phyloP scores from a whole-genome alignment of 768 basidiomycete species.

The Trametes coccinea region DNA sequence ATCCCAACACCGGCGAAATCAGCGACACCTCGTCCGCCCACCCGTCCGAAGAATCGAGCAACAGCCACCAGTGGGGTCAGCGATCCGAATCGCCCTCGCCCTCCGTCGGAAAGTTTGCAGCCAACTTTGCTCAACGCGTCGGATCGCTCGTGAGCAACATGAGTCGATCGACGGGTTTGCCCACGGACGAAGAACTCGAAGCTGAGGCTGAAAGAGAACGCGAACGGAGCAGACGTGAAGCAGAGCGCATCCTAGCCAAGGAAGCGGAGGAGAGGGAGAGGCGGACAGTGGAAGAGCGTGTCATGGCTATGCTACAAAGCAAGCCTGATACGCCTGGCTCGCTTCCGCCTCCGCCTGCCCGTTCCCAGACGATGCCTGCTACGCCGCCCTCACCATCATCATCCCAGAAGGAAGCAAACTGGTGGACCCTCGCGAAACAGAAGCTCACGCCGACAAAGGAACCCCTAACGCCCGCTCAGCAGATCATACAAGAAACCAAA shows the following conservation, averaged over 20 bases:
- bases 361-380: conserved; percentile 46
- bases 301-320: conserved; percentile 73
- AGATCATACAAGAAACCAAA: conserved; percentile 75
- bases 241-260: conserved; percentile 69
- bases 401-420: conserved; percentile 66
- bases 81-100: conserved; percentile 65
- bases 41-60: conserved; percentile 43
- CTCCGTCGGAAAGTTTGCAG: conserved; percentile 72
- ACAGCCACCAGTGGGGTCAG: conserved; percentile 41
- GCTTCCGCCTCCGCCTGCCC: conserved; percentile 58
- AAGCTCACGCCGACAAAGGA: conserved; percentile 80
- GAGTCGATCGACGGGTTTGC: conserved; percentile 41
- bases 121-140: conserved; percentile 75
- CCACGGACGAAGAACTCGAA: conserved; percentile 77
- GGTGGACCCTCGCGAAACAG: conserved; percentile 79
- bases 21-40: conserved; percentile 33
- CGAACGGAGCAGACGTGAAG: conserved; percentile 72
- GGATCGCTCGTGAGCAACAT: conserved; percentile 60
- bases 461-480: conserved; percentile 80
- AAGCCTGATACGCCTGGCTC: conserved; percentile 33
- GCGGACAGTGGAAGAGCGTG: conserved; percentile 62
- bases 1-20: conserved; percentile 52
- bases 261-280: conserved; percentile 76
- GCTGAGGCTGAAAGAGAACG: conserved; percentile 79
- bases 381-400: conserved; percentile 63